Evolutionary conservation across 495 filamentous ascomycete species (phyloP), one percentile per base, ranked within the genome.

Genomic region (Penicillium antarcticum): DNA sequence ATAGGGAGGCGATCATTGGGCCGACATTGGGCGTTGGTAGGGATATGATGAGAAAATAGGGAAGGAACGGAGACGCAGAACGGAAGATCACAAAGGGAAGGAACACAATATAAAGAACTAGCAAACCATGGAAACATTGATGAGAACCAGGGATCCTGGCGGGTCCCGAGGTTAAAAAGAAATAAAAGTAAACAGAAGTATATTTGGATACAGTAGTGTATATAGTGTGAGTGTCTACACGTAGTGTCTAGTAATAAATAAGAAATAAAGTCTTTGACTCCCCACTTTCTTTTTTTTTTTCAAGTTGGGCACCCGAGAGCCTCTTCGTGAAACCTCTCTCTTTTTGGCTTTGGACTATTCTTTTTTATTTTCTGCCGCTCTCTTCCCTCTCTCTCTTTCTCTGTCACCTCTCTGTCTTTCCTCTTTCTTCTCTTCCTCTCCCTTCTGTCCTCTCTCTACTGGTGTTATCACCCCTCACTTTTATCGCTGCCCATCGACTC

Each of bases 231-330:
- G 16, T 39, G 16, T n/a, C n/a, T n/a, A n/a, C n/a, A n/a, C n/a
- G n/a, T n/a, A n/a, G n/a, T n/a, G n/a, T n/a, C n/a, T n/a, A n/a
- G n/a, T n/a, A n/a, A 39, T 38, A 39, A 9, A 31, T 48, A 48
- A 48, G 24, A 37, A 41, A 18, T 55, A 42, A 55, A 49, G 55
- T 50, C 42, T 21, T 17, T 31, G 13, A 23, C 24, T 38, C 45
- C 49, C 47, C 54, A 49, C 48, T 43, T 48, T 23, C n/a, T 43
- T 16, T 45, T 45, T 50, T 51, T 58, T 49, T 21, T 41, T 46
- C 47, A 32, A 45, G 56, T 62, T 62, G 59, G 59, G 59, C 58
- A 62, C 58, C 58, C 35, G 53, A 51, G 58, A 61, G 58, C 58
- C 52, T 59, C 56, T 47, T 61, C 55, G 55, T 61, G 55, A 49